A percentile compares a stretch with the other conserved stretches of the same genome.
Conservation (phyloP, 2,329 filamentous ascomycete species). For the Amylocarpus encephaloides region DNA sequence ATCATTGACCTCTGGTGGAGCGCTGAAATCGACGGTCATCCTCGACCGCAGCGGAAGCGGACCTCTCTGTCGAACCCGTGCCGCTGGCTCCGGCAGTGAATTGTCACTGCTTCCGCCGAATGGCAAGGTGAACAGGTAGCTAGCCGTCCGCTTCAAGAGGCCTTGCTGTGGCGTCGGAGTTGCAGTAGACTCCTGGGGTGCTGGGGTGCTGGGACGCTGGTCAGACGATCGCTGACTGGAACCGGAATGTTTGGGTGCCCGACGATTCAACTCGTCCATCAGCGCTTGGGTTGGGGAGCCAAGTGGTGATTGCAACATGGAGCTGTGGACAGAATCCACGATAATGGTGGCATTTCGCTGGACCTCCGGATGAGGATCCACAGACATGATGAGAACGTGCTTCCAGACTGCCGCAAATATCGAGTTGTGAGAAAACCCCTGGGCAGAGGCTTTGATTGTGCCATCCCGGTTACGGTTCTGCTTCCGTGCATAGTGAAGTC, state of each 20-base stretch:
- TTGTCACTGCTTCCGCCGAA: slow-evolving; percentile 36
- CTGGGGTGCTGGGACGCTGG: slow-evolving; percentile 28
- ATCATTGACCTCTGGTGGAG: slow-evolving; percentile 71
- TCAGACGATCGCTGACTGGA: slow-evolving; percentile 25
- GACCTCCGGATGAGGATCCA: slow-evolving; percentile 92
- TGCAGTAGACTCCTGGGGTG: slow-evolving; percentile 21
- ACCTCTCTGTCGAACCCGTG: slow-evolving; percentile 20
- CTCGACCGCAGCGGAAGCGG: slow-evolving; percentile 34
- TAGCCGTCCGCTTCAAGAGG: slow-evolving; percentile 57
- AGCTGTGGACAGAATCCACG: slow-evolving; percentile 76
- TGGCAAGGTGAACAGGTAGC: slow-evolving; percentile 52
- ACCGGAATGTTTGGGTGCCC: slow-evolving; percentile 42
- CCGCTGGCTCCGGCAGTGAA: slow-evolving; percentile 20
- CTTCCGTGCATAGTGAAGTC: slow-evolving; percentile 53
- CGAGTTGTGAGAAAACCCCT: slow-evolving; percentile 72
- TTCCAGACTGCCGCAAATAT: slow-evolving; percentile 95
- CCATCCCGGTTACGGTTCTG: slow-evolving; percentile 52
- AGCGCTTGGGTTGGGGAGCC: slow-evolving; percentile 62
- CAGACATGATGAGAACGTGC: slow-evolving; percentile 80
- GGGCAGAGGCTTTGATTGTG: slow-evolving; percentile 48
- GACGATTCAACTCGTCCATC: slow-evolving; percentile 65
- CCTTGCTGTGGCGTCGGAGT: slow-evolving; percentile 50
- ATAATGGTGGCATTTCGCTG: slow-evolving; percentile 79
- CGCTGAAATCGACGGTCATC: slow-evolving; percentile 49
- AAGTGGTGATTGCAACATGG: slow-evolving; percentile 70